phyloP scores from a whole-genome alignment of 139 green algal genomes.

The Tetradesmus obliquus region DNA sequence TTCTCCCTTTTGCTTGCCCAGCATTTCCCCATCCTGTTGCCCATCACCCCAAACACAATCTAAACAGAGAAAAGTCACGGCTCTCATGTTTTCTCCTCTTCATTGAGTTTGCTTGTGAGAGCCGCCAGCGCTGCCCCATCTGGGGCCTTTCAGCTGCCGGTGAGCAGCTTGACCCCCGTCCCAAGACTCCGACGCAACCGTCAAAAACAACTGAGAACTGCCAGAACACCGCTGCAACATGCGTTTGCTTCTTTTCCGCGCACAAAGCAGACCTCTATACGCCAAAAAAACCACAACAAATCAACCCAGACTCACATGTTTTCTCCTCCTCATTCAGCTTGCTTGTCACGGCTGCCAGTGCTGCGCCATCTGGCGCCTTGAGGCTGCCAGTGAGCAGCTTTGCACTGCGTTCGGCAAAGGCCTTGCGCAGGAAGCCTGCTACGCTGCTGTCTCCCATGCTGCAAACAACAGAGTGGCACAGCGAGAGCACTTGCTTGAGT shows the following conservation, averaged over 20 bases:
- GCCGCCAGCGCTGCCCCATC: not conserved
- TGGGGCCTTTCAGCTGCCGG: conserved; percentile 1
- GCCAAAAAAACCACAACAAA: too few relatives aligned
- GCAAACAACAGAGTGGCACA: not conserved
- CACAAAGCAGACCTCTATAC: too few relatives aligned
- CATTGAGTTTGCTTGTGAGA: not conserved
- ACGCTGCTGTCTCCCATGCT: conserved; percentile 19
- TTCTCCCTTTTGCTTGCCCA: too few relatives aligned
- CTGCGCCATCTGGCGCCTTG: conserved; percentile 32
- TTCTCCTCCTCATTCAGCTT: conserved; percentile 48
- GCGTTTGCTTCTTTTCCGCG: too few relatives aligned
- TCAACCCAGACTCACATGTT: not conserved
- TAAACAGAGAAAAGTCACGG: too few relatives aligned
- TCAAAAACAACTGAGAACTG: not conserved
- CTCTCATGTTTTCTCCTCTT: not conserved
- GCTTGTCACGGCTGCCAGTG: conserved; percentile 29
- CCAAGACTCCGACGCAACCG: not conserved
- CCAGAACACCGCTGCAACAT: too few relatives aligned
- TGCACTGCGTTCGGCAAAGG: conserved; percentile 25
- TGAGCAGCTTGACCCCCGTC: not conserved
- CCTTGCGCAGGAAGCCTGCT: conserved; percentile 38
- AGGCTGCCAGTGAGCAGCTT: conserved; percentile 37
- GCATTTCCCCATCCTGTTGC: too few relatives aligned
- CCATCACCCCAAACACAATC: too few relatives aligned
- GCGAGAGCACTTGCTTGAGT: not conserved